These are phyloP conservation scores for Lactarius hengduanensis DNA, from an alignment of 768 basidiomycete genomes.

Conservation along the genomic window DNA sequence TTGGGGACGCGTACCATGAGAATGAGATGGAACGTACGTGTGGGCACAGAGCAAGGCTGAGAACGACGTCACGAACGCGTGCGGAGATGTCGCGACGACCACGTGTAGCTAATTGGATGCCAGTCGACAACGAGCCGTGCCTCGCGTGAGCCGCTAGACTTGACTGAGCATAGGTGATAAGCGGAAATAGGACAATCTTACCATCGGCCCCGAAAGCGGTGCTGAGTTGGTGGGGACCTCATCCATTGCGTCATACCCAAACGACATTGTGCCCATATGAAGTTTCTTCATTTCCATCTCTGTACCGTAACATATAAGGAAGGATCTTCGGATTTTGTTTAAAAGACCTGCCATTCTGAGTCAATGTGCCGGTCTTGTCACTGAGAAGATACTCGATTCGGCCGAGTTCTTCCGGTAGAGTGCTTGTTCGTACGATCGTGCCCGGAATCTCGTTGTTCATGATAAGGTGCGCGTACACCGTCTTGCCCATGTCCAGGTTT, in stretches of 20 bases:
- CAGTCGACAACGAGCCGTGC: slow-evolving; percentile 65
- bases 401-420: slow-evolving; percentile 93
- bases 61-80: slow-evolving; percentile 86
- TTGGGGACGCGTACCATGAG: neutral
- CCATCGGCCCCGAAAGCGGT: slow-evolving; percentile 71
- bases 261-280: slow-evolving; percentile 98
- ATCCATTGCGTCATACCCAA: slow-evolving; percentile 98
- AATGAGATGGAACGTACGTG: slow-evolving; percentile 53
- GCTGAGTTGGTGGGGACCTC: slow-evolving; percentile 92
- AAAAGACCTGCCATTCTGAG: slow-evolving; percentile 78
- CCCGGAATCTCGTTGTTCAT: slow-evolving; percentile 89
- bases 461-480: slow-evolving; percentile 93
- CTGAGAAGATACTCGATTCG: slow-evolving; percentile 94
- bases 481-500: slow-evolving; percentile 99
- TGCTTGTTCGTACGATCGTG: slow-evolving; percentile 97
- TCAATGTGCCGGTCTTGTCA: slow-evolving; percentile 97
- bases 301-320: slow-evolving; percentile 34
- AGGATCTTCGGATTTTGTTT: neutral
- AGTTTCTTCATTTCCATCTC: slow-evolving; percentile 99
- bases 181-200: slow-evolving; percentile 40
- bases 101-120: slow-evolving; percentile 77
- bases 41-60: slow-evolving; percentile 93
- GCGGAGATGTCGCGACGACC: slow-evolving; percentile 95
- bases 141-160: slow-evolving; percentile 40
- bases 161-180: neutral